A percentile compares a stretch with the other conserved stretches of the same genome.
These are phyloP conservation scores for Nemophila menziesii DNA, from an alignment of 257 asterid species.

Conservation along the genomic window DNA sequence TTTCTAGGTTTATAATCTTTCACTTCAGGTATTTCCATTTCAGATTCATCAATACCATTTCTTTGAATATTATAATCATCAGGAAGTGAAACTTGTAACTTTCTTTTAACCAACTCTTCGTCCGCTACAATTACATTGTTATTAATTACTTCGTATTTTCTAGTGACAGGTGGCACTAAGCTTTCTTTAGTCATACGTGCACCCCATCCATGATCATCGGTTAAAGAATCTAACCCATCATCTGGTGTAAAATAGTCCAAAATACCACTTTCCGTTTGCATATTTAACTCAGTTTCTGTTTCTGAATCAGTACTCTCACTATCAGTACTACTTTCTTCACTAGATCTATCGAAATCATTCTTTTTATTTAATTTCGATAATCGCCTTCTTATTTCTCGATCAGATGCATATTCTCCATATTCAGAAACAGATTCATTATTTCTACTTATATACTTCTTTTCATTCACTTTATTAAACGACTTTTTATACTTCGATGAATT, in stretches of 20 bases:
- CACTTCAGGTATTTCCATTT: conserved; percentile 97
- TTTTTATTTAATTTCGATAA: conserved; percentile 72
- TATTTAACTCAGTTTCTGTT: conserved; percentile 71
- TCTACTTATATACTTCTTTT: conserved; percentile 50
- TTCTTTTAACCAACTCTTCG: conserved; percentile 89
- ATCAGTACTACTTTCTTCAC: conserved; percentile 52
- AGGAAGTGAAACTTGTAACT: conserved; percentile 90
- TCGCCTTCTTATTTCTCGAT: conserved; percentile 76
- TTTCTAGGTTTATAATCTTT: conserved; percentile 92
- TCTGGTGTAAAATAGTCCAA: conserved; percentile 51
- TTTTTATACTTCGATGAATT: conserved; percentile 56
- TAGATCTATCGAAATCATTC: conserved; percentile 62
- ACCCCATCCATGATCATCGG: conserved; percentile 99
- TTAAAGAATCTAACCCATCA: conserved; percentile 68
- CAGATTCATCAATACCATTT: conserved; percentile 97
- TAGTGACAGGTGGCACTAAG: conserved; percentile 95
- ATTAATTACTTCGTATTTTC: conserved; percentile 90
- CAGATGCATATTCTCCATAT: conserved; percentile 73
- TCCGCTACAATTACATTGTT: conserved; percentile 86
- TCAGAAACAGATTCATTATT: conserved; percentile 55
- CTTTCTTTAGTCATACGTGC: conserved; percentile 98
- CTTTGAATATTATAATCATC: conserved; percentile 81
- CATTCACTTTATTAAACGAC: conserved; percentile 42
- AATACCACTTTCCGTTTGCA: conserved; percentile 38
- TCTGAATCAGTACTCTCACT: conserved; percentile 75